Percentiles rank a stretch among this genome's conserved stretches.
These are phyloP conservation scores for Piper longum DNA, from an alignment of 164 flowering plant genomes.

Conservation along the genomic window DNA sequence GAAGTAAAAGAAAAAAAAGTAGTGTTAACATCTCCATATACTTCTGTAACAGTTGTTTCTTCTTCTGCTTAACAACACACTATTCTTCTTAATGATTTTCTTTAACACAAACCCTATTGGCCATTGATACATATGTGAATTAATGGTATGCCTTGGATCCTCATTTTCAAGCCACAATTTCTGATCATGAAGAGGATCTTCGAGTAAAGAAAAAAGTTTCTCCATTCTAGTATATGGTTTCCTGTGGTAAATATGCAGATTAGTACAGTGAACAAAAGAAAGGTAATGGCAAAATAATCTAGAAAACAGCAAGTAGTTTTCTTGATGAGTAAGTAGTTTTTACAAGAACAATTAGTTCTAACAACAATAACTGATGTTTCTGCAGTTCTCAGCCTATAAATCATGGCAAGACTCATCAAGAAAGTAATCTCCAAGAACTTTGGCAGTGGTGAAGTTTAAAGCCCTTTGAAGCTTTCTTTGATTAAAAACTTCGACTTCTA, in stretches of 20 bases:
- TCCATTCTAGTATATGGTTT: background rate
- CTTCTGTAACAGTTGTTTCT: background rate
- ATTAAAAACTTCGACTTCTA: slow-evolving; percentile 74
- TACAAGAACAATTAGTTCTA: too few relatives aligned
- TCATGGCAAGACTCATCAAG: slow-evolving; percentile 22
- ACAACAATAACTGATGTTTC: slow-evolving; percentile 14
- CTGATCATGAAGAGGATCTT: background rate
- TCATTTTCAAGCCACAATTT: too few relatives aligned
- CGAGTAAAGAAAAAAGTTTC: background rate
- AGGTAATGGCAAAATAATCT: too few relatives aligned
- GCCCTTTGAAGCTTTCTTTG: slow-evolving; percentile 59
- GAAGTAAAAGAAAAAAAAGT: background rate
- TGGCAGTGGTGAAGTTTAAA: slow-evolving; percentile 42
- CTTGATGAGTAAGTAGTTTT: background rate
- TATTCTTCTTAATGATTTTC: too few relatives aligned
- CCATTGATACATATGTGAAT: too few relatives aligned
- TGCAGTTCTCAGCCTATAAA: slow-evolving; percentile 5
- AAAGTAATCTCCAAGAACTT: slow-evolving; percentile 46
- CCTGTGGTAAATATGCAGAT: background rate
- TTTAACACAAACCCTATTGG: too few relatives aligned
- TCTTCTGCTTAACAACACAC: background rate
- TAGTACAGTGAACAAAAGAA: too few relatives aligned
- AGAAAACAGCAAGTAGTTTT: too few relatives aligned
- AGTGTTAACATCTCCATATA: background rate
- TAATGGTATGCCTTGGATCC: too few relatives aligned